These are phyloP conservation scores for Coccomyxa sp. DNA, from an alignment of 139 green algal species.

Conservation along the genomic window DNA sequence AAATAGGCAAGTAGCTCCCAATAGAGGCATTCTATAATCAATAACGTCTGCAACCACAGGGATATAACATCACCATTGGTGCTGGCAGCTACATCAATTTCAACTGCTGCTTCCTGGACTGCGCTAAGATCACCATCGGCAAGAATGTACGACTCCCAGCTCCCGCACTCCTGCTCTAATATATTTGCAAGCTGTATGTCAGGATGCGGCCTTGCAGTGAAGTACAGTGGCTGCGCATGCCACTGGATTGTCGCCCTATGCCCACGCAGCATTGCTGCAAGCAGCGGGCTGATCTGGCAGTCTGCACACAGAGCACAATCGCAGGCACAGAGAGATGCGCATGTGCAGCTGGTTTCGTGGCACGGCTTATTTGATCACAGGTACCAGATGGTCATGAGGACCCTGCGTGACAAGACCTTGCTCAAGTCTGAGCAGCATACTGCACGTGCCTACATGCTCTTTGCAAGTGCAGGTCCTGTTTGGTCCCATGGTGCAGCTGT, in stretches of 20 bases:
- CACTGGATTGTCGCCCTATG: too few relatives aligned
- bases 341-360: neutral
- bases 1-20: neutral
- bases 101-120: conserved; percentile 35
- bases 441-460: too few relatives aligned
- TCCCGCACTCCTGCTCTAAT: conserved; percentile 19
- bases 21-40: neutral
- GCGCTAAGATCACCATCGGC: conserved; percentile 30
- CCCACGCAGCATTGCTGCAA: too few relatives aligned
- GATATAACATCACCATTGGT: conserved; percentile 42
- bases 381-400: neutral
- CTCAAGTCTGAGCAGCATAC: neutral
- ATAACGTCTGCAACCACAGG: conserved; percentile 3
- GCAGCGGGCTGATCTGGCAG: too few relatives aligned
- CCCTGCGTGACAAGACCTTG: neutral
- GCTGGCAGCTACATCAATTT: conserved; percentile 38
- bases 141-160: conserved; percentile 36
- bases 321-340: neutral
- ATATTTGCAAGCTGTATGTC: neutral
- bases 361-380: neutral
- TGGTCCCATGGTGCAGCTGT: conserved; percentile 42
- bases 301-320: neutral
- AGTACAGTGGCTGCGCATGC: too few relatives aligned
- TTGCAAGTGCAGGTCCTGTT: conserved; percentile 27
- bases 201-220: neutral